These are phyloP conservation scores for Claviceps purpurea DNA, from an alignment of 2,329 filamentous ascomycete species.

Conservation along the genomic window DNA sequence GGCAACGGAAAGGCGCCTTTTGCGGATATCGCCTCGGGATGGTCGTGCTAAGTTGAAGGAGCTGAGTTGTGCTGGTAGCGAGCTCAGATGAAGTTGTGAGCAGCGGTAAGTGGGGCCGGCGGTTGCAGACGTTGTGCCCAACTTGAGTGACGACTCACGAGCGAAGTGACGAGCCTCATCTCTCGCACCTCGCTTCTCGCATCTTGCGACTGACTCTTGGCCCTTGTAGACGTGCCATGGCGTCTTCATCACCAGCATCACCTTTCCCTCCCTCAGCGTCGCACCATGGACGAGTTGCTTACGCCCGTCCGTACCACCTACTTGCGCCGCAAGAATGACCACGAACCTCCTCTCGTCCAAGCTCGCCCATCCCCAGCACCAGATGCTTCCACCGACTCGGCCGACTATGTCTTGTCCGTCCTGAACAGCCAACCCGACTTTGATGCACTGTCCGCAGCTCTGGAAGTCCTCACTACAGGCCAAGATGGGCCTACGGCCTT, in stretches of 20 bases:
- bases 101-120: neutral
- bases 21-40: neutral
- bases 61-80: neutral
- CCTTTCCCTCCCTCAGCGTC: neutral
- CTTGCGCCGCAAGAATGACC: conserved; percentile 21
- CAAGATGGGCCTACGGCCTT: conserved; percentile 10
- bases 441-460: conserved; percentile 35
- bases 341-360: conserved; percentile 25
- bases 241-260: too few species aligned
- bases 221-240: too few species aligned
- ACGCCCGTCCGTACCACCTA: conserved; percentile 41
- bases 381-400: conserved; percentile 14
- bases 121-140: neutral
- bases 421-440: conserved; percentile 51
- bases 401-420: conserved; percentile 42
- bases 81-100: neutral
- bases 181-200: neutral
- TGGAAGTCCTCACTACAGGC: conserved; percentile 35
- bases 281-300: conserved; percentile 41
- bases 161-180: neutral
- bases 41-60: neutral
- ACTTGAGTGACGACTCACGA: neutral
- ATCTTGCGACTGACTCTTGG: neutral
- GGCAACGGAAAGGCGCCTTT: neutral
- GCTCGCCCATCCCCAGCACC: conserved; percentile 14